Percentiles rank a stretch among this genome's conserved stretches.
Evolutionary conservation across 306 rosid species (phyloP).

Genomic region (Ziziphus jujuba): DNA sequence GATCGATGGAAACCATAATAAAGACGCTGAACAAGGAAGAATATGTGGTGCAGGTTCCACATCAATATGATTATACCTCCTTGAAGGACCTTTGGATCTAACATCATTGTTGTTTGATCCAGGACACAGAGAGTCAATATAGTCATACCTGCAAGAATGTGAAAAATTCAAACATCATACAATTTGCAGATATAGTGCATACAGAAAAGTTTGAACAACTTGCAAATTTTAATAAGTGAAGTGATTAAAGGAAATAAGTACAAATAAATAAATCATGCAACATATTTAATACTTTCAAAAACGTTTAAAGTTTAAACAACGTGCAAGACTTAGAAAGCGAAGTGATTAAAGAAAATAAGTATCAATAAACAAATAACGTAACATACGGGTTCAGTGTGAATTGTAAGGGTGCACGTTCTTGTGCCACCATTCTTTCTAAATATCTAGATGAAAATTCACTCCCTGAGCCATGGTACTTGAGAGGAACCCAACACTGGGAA

Average conservation of each 20-base stretch:
- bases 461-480: conserved; percentile 71
- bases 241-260: background rate
- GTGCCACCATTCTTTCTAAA: conserved; percentile 62
- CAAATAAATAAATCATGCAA: conserved; percentile 1
- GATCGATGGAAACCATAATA: background rate
- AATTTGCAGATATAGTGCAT: background rate
- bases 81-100: conserved; percentile 54
- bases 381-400: conserved; percentile 78
- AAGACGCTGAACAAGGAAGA: background rate
- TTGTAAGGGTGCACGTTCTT: conserved; percentile 56
- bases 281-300: background rate
- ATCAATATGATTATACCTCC: conserved; percentile 48
- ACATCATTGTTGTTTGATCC: conserved; percentile 38
- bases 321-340: background rate
- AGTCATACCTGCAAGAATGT: conserved; percentile 56
- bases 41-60: too few species aligned
- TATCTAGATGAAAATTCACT: conserved; percentile 70
- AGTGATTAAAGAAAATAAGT: background rate
- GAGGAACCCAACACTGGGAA: conserved; percentile 78
- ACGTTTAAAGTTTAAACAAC: background rate
- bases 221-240: background rate
- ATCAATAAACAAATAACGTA: background rate
- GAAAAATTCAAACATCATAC: conserved; percentile 23
- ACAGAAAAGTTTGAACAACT: background rate
- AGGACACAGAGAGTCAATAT: conserved; percentile 73